phyloP scores from a whole-genome alignment of 116 monocot species.

The Phalaenopsis hybrid region DNA sequence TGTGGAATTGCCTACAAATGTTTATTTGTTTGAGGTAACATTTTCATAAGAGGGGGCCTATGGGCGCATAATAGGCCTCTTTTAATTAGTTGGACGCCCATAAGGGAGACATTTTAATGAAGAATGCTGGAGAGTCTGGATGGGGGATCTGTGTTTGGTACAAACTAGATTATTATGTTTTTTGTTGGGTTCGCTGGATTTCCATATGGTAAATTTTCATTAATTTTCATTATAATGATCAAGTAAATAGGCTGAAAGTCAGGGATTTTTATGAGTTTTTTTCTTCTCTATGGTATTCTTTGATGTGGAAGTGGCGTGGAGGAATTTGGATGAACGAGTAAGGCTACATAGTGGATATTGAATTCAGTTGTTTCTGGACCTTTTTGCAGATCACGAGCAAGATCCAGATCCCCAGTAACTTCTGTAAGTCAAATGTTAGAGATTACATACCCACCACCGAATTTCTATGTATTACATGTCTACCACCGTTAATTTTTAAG shows the following conservation, averaged over 20 bases:
- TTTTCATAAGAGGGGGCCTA: constrained; percentile 13
- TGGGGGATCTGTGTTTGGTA: not conserved
- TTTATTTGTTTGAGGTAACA: constrained; percentile 19
- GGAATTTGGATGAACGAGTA: constrained; percentile 44
- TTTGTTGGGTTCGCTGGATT: not conserved
- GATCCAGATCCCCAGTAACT: constrained; percentile 56
- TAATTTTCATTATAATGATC: constrained; percentile 1
- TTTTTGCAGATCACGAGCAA: constrained; percentile 84
- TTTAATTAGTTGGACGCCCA: too few species aligned
- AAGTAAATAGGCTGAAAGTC: not conserved
- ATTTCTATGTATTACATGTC: too few species aligned
- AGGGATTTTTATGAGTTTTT: not conserved
- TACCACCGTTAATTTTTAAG: too few species aligned
- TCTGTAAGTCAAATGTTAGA: constrained; percentile 32
- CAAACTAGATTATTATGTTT: not conserved
- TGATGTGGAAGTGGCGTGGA: constrained; percentile 33
- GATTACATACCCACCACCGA: too few species aligned
- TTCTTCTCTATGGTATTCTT: constrained; percentile 16
- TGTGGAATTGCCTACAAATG: constrained; percentile 12
- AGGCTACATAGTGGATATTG: constrained; percentile 42
- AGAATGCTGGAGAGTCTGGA: not conserved
- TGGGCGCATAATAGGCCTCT: not conserved
- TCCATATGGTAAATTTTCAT: not conserved
- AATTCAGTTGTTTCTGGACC: constrained; percentile 64
- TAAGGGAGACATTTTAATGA: too few species aligned